Conservation (phyloP, 2,329 filamentous ascomycete species). For the Neonectria ditissima region DNA sequence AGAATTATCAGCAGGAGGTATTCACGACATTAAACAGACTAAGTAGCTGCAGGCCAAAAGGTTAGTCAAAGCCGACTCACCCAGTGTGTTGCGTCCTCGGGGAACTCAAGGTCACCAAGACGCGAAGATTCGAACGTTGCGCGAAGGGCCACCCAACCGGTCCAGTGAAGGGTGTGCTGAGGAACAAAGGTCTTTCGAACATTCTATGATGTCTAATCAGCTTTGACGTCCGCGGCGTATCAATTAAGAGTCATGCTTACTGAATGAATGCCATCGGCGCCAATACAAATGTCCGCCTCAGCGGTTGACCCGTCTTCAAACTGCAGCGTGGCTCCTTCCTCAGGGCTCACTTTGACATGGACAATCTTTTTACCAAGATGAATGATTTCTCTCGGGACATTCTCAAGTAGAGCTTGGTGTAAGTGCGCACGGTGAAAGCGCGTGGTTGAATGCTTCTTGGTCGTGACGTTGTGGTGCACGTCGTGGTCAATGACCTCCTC, state of each 20-base stretch:
- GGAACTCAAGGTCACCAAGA: slow-evolving; percentile 54
- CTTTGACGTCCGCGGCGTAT: too few species aligned
- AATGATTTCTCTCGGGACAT: slow-evolving; percentile 56
- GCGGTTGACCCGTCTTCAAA: slow-evolving; percentile 62
- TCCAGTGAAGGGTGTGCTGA: slow-evolving; percentile 53
- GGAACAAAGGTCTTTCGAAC: slow-evolving; percentile 59
- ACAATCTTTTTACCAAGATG: slow-evolving; percentile 57
- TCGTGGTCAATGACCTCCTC: slow-evolving; percentile 35
- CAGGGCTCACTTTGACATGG: slow-evolving; percentile 48
- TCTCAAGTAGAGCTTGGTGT: slow-evolving; percentile 59
- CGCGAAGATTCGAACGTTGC: slow-evolving; percentile 57
- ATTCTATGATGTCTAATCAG: too few species aligned
- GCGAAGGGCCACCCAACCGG: slow-evolving; percentile 58
- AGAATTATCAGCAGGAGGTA: background rate
- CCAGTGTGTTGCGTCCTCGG: slow-evolving; percentile 56
- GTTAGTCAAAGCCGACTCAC: too few species aligned
- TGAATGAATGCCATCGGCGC: slow-evolving; percentile 66
- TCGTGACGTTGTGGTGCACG: slow-evolving; percentile 53
- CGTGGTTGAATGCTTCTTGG: slow-evolving; percentile 58
- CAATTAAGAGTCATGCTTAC: slow-evolving; percentile 22
- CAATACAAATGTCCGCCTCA: slow-evolving; percentile 61
- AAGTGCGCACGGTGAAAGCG: slow-evolving; percentile 62
- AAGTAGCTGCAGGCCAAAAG: too few species aligned
- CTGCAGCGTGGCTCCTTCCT: slow-evolving; percentile 47
- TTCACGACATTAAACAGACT: background rate